A percentile compares a stretch with the other conserved stretches of the same genome.
Evolutionary conservation across 106 monocot genomes (phyloP).

Genomic region (Dendrobium officinale): DNA sequence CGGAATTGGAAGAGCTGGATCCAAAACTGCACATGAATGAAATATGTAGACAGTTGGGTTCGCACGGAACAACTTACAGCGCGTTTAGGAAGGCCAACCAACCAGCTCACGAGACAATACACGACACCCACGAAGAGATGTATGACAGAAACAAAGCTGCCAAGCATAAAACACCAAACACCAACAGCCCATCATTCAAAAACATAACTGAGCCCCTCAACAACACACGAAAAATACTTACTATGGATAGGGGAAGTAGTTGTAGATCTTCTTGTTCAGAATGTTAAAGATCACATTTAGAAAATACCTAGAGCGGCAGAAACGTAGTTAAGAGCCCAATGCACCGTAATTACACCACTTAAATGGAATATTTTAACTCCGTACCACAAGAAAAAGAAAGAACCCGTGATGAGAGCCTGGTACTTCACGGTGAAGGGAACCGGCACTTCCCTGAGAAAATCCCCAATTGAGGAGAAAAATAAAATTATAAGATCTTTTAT

Average conservation of each 20-base stretch:
- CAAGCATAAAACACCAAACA: background rate
- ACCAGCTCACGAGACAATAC: slow-evolving; percentile 90
- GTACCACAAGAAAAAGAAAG: slow-evolving; percentile 99
- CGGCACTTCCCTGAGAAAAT: slow-evolving; percentile 16
- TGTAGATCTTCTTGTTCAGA: slow-evolving; percentile 99
- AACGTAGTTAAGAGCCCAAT: background rate
- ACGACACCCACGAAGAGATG: slow-evolving; percentile 78
- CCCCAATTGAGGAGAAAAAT: background rate
- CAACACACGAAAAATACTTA: slow-evolving; percentile 24
- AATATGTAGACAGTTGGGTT: background rate
- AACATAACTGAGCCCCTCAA: background rate
- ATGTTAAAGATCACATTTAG: slow-evolving; percentile 99
- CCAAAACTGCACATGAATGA: background rate
- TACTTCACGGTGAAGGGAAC: slow-evolving; percentile 65
- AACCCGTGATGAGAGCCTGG: slow-evolving; percentile 84
- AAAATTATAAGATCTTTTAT: background rate
- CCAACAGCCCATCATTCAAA: slow-evolving; percentile 6
- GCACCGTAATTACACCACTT: background rate
- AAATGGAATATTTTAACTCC: background rate
- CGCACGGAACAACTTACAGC: slow-evolving; percentile 52
- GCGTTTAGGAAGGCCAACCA: slow-evolving; percentile 90
- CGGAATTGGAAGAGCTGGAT: background rate
- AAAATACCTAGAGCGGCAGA: slow-evolving; percentile 71
- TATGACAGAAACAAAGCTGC: slow-evolving; percentile 89
- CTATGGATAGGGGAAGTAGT: slow-evolving; percentile 99